These are phyloP conservation scores for Hypoxylon intermedium DNA, from an alignment of 495 filamentous ascomycete genomes.

Conservation along the genomic window DNA sequence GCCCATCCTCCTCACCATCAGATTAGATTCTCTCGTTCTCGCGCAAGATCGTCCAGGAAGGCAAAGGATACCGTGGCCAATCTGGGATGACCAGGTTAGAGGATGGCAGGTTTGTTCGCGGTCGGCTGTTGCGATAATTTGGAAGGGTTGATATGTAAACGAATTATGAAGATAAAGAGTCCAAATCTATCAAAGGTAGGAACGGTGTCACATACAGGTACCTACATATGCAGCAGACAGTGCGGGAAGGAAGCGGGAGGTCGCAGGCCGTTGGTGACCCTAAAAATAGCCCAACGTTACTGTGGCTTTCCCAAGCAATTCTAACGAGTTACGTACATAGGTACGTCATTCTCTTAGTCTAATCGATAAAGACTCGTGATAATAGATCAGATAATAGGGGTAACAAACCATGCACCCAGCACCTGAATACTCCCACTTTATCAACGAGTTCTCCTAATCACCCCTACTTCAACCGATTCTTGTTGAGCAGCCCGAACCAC, in stretches of 20 bases:
- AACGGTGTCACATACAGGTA: constrained; percentile 11
- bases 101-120: neutral
- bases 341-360: neutral
- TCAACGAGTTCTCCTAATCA: no score
- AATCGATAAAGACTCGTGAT: no score
- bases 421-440: no score
- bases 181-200: constrained; percentile 16
- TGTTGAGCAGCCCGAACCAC: constrained; percentile 29
- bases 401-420: no score
- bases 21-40: neutral
- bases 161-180: constrained; percentile 8
- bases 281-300: constrained; percentile 14
- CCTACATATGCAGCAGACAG: constrained; percentile 20
- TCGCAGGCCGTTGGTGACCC: neutral
- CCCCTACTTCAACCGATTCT: constrained; percentile 41
- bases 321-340: neutral
- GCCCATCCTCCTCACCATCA: constrained; percentile 17
- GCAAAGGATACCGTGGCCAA: no score
- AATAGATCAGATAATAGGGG: no score
- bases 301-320: neutral
- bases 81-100: neutral
- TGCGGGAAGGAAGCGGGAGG: constrained; percentile 1
- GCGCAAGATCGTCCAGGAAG: no score
- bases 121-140: no score
- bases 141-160: no score